phyloP scores from a whole-genome alignment of 2,329 filamentous ascomycete genomes.

The Microascus cirrosus region DNA sequence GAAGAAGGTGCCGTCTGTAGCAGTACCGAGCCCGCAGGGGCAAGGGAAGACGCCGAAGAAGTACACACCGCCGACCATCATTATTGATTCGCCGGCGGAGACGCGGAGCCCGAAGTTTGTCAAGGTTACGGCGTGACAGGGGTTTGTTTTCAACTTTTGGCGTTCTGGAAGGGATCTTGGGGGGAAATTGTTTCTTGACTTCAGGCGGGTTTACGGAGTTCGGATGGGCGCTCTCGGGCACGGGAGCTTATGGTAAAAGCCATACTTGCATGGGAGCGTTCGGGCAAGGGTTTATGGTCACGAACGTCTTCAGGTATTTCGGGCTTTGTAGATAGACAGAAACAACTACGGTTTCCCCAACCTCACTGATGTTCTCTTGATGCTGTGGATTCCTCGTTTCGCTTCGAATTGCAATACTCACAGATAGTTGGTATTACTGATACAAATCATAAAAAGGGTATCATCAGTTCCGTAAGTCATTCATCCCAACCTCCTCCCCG shows the following conservation, averaged over 20 bases:
- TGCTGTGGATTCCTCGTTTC: neutral
- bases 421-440: neutral
- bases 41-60: conserved; percentile 25
- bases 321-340: neutral
- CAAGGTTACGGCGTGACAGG: neutral
- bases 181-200: neutral
- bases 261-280: neutral
- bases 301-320: neutral
- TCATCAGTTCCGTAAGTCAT: conserved; percentile 1
- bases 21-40: conserved; percentile 22
- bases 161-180: neutral
- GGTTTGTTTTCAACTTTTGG: neutral
- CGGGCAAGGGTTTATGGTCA: neutral
- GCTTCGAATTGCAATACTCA: neutral
- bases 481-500: conserved; percentile 51
- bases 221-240: neutral
- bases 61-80: conserved; percentile 21
- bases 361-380: neutral
- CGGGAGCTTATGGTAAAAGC: too few relatives aligned
- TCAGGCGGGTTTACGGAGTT: neutral
- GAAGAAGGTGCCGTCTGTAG: conserved; percentile 19
- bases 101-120: neutral
- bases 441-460: neutral
- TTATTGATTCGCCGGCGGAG: neutral
- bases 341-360: neutral